Conservation (phyloP, 768 basidiomycete species). For the Lanmaoa rubissima region DNA sequence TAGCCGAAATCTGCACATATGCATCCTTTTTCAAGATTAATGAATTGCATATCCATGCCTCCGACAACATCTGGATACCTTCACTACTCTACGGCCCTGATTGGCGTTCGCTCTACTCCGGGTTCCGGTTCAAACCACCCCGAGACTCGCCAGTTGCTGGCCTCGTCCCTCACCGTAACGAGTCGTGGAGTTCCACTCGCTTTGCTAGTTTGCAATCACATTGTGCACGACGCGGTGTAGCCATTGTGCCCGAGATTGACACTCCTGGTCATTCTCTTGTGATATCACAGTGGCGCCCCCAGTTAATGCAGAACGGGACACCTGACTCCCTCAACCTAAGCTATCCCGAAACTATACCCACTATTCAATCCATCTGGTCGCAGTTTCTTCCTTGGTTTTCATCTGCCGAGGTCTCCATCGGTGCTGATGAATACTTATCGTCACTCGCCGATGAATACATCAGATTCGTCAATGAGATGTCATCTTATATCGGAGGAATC, state of each 20-base stretch:
- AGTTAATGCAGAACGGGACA: constrained; percentile 35
- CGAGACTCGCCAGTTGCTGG: constrained; percentile 32
- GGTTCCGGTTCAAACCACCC: constrained; percentile 41
- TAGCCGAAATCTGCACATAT: constrained; percentile 44
- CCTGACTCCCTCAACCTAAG: constrained; percentile 40
- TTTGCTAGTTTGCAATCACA: constrained; percentile 37
- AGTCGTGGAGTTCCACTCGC: constrained; percentile 37
- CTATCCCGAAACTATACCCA: constrained; percentile 42
- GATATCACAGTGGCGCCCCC: constrained; percentile 46
- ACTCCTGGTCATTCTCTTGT: constrained; percentile 44
- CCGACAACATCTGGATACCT: constrained; percentile 44
- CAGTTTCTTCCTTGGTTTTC: constrained; percentile 41
- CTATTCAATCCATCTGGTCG: constrained; percentile 42
- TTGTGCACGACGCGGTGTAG: constrained; percentile 38
- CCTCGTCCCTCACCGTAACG: constrained; percentile 39
- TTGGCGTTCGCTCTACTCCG: constrained; percentile 43
- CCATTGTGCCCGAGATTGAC: constrained; percentile 44
- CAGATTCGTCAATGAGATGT: constrained; percentile 43
- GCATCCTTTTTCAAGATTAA: constrained; percentile 47
- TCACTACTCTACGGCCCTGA: constrained; percentile 36
- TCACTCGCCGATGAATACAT: constrained; percentile 42
- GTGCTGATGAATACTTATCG: constrained; percentile 42
- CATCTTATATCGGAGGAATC: constrained; percentile 32
- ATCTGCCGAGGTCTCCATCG: constrained; percentile 43
- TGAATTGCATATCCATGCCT: constrained; percentile 44